Conservation (phyloP, 2,329 filamentous ascomycete species). For the Scorias spongiosa region DNA sequence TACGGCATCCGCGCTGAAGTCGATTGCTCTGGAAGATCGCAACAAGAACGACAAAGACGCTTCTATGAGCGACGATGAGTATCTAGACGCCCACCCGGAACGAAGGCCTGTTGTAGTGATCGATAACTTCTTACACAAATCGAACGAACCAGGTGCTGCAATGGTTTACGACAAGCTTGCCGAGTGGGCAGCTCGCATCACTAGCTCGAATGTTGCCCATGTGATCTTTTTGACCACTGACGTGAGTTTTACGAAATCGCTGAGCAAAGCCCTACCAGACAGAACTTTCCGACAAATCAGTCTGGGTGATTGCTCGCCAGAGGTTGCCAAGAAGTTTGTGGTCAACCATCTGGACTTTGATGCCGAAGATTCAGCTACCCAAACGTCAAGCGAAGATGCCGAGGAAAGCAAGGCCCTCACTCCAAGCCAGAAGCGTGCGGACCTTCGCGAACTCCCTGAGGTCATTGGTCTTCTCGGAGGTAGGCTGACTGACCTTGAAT, state of each 20-base stretch:
- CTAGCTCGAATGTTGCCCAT: slow-evolving; percentile 78
- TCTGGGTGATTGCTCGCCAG: slow-evolving; percentile 67
- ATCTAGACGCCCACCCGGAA: slow-evolving; percentile 79
- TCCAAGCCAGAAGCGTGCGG: slow-evolving; percentile 32
- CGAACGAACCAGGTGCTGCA: slow-evolving; percentile 25
- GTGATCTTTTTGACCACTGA: slow-evolving; percentile 91
- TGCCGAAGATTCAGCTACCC: slow-evolving; percentile 19
- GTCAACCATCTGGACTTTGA: slow-evolving; percentile 56
- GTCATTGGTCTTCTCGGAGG: slow-evolving; percentile 76
- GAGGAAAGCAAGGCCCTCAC: slow-evolving; percentile 27
- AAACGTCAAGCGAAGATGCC: slow-evolving; percentile 19
- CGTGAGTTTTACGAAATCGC: slow-evolving; percentile 70
- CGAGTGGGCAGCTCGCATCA: slow-evolving; percentile 74
- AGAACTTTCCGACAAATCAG: slow-evolving; percentile 77
- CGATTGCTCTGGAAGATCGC: slow-evolving; percentile 55
- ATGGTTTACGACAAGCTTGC: slow-evolving; percentile 42
- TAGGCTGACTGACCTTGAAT: slow-evolving; percentile 88
- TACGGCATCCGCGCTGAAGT: slow-evolving; percentile 61
- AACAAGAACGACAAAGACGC: slow-evolving; percentile 60
- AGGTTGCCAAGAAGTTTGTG: slow-evolving; percentile 83
- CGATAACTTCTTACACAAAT: slow-evolving; percentile 81
- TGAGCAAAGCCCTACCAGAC: slow-evolving; percentile 77
- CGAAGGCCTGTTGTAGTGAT: slow-evolving; percentile 69
- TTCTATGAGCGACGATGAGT: slow-evolving; percentile 65
- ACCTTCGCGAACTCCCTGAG: slow-evolving; percentile 59